Conservation (phyloP, 2,329 filamentous ascomycete species). For the Aspergillus sp. region DNA sequence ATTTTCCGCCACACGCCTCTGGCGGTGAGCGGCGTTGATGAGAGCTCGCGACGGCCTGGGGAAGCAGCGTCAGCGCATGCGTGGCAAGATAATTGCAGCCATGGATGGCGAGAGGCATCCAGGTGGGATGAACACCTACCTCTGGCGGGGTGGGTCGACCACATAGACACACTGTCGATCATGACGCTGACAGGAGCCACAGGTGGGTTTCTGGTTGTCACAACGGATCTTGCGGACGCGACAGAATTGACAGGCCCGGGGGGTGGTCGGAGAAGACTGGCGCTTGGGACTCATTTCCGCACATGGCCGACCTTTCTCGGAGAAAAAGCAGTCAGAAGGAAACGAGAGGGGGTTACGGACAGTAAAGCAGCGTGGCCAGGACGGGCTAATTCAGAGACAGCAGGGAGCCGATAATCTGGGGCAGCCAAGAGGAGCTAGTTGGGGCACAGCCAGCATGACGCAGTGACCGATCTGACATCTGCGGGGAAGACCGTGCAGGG, state of each 20-base stretch:
- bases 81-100: neutral
- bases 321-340: neutral
- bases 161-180: slow-evolving; percentile 4
- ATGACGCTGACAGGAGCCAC: slow-evolving; percentile 6
- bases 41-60: neutral
- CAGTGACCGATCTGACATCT: neutral
- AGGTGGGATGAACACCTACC: neutral
- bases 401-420: neutral
- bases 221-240: slow-evolving; percentile 12
- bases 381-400: neutral
- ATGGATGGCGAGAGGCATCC: neutral
- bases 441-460: neutral
- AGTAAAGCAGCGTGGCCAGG: neutral
- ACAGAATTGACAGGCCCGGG: slow-evolving; percentile 12
- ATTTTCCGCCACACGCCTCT: neutral
- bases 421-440: neutral
- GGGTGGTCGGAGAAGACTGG: neutral
- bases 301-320: neutral
- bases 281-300: slow-evolving; percentile 1
- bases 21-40: neutral
- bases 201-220: slow-evolving; percentile 7
- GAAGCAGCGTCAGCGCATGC: neutral
- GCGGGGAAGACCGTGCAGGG: neutral
- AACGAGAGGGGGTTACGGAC: neutral
- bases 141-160: slow-evolving; percentile 4